A percentile compares a stretch with the other conserved stretches of the same genome.
Conservation (phyloP, 2,329 filamentous ascomycete genomes). For the Paraphoma sp. region DNA sequence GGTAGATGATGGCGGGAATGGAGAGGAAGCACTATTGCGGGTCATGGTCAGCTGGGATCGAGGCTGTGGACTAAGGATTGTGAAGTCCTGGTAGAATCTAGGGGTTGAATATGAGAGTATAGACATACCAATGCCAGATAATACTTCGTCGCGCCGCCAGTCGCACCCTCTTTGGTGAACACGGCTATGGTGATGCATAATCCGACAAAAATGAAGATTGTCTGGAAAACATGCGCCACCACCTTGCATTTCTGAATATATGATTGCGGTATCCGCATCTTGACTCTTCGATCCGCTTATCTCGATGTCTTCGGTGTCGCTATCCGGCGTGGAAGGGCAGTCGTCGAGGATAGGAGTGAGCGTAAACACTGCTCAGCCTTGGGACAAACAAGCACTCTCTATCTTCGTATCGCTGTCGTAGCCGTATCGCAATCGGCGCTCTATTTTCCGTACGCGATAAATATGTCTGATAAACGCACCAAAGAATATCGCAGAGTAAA, state of each 20-base stretch:
- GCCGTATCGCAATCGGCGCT: no score
- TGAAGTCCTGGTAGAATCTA: neutral
- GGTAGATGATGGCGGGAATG: conserved; percentile 65
- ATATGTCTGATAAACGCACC: no score
- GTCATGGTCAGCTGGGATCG: conserved; percentile 18
- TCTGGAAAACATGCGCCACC: conserved; percentile 61
- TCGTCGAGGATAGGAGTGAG: conserved; percentile 1
- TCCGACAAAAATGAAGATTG: conserved; percentile 63
- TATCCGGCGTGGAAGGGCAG: conserved; percentile 1
- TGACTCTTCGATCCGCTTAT: conserved; percentile 4
- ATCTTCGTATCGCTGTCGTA: neutral
- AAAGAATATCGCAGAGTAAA: neutral
- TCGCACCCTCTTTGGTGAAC: conserved; percentile 60
- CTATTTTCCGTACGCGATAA: no score
- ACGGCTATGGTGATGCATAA: conserved; percentile 65
- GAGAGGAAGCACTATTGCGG: conserved; percentile 63
- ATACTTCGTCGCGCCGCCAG: conserved; percentile 62
- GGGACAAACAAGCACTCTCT: neutral
- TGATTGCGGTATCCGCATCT: conserved; percentile 53
- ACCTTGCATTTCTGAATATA: conserved; percentile 64
- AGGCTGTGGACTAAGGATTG: no score
- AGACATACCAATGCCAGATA: conserved; percentile 64
- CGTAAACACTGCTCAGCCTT: conserved; percentile 12
- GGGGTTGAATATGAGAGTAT: neutral
- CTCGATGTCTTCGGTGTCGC: neutral